Base-by-base conservation (phyloP, 768 basidiomycete genomes). In the Kwoniella heveanensis region DNA sequence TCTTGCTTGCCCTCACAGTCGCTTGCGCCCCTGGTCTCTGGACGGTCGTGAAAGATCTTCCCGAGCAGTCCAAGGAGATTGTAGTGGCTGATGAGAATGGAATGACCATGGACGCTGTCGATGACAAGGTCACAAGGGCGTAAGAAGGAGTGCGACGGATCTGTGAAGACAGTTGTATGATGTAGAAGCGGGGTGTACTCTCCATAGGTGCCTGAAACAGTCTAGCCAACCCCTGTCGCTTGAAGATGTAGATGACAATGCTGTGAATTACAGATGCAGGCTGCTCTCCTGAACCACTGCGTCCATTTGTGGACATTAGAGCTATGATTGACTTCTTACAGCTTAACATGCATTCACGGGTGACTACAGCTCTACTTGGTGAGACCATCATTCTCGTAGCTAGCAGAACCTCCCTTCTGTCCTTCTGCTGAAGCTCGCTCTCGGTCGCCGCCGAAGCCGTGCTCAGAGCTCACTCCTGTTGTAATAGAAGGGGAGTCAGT, bases 341-440 rank as follows among this genome's bases (percentile, higher is more conserved):
- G 7, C 12, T 21, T 54, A 24, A 22, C 48, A 49, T 49, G 22
- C 22, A 32, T 5, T 26, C 39, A 44, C 48, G 22, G 17, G 4
- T 17, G 8, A 25, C 26, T 46, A 39, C 8, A 10, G 39, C 15
- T 50, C 37, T 71, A 77, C 58, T 73, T 61, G 51, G 71, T 73
- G 27, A 77, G 54, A 52, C 76, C 73, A 24, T 67, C 76, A 52
- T 77, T 75, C n/a, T 77, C 76, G 67, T 77, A 77, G 55, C 69
- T 71, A 15, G 76, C 73, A 1, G 68, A 68, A 32, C 77, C 77
- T 21, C 77, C 77, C 68, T 75, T 73, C 70, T 74, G 56, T 12
- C 77, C 77, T n/a, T 70, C 73, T 25, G 70, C 70, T 29, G 63
- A 66, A 26, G 77, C 74, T 24, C 26, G 17, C 62, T 76, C 69